These are phyloP conservation scores for Penicillium diatomitis DNA, from an alignment of 495 filamentous ascomycete genomes.

Conservation along the genomic window DNA sequence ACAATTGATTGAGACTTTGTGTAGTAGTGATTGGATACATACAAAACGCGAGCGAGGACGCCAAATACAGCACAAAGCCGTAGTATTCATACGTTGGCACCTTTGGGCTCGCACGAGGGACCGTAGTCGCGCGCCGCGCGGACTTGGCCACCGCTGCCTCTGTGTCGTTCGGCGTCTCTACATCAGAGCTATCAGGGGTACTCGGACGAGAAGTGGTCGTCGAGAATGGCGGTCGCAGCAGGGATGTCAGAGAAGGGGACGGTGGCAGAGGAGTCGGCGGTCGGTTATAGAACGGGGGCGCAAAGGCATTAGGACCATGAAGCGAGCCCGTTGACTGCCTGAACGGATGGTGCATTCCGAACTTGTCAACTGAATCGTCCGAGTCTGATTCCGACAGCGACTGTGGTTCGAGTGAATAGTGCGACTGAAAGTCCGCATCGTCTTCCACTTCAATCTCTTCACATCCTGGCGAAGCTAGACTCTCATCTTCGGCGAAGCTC, in stretches of 20 bases:
- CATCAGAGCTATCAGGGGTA: conserved; percentile 84
- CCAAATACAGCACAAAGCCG: conserved; percentile 91
- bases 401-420: conserved; percentile 34
- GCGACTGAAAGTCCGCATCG: conserved; percentile 40
- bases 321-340: conserved; percentile 36
- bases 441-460: conserved; percentile 28
- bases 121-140: conserved; percentile 55
- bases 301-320: conserved; percentile 52
- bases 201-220: conserved; percentile 73
- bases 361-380: conserved; percentile 25
- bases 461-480: conserved; percentile 21
- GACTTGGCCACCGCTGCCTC: conserved; percentile 56
- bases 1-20: background rate
- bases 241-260: conserved; percentile 87
- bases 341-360: conserved; percentile 33
- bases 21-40: conserved; percentile 7
- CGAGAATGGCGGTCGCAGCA: conserved; percentile 69
- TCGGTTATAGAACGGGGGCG: conserved; percentile 80
- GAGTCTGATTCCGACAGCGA: conserved; percentile 35
- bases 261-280: conserved; percentile 86
- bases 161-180: conserved; percentile 57
- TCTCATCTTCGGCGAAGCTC: conserved; percentile 22
- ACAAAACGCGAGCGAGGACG: conserved; percentile 67
- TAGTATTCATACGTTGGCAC: conserved; percentile 99
- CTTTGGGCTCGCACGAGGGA: conserved; percentile 81